phyloP scores from a whole-genome alignment of 352 stramenopile genomes.

The Phytophthora foliorum region DNA sequence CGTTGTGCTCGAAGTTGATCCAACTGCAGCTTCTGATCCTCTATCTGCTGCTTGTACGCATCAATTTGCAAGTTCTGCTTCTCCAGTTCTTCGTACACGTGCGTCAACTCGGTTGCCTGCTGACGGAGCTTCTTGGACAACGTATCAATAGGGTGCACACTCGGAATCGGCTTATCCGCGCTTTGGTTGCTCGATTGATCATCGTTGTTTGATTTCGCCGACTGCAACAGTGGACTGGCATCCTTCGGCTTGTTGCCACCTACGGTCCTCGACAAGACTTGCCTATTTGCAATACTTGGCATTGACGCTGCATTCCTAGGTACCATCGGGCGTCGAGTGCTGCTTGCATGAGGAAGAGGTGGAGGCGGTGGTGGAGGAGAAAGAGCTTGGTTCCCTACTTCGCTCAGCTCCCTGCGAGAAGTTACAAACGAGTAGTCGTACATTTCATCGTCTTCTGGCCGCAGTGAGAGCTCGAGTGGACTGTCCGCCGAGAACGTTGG shows the following conservation, averaged over 20 bases:
- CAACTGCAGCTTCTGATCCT: conserved; percentile 56
- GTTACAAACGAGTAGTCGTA: conserved; percentile 25
- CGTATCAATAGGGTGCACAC: conserved; percentile 66
- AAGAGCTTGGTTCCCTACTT: conserved; percentile 29
- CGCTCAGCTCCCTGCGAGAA: conserved; percentile 9
- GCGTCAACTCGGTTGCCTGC: conserved; percentile 74
- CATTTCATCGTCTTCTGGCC: conserved; percentile 12
- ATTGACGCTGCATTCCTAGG: background rate
- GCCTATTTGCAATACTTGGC: background rate
- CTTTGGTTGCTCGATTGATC: conserved; percentile 17
- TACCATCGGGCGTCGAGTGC: conserved; percentile 3
- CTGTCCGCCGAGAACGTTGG: conserved; percentile 26
- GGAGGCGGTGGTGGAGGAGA: conserved; percentile 31
- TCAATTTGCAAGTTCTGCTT: conserved; percentile 59
- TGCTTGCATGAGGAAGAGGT: conserved; percentile 13
- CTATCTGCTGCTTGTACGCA: conserved; percentile 44
- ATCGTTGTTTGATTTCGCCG: conserved; percentile 2
- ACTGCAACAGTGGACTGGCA: conserved; percentile 2
- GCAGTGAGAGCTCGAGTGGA: too few relatives aligned
- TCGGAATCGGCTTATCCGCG: conserved; percentile 26
- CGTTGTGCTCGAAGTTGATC: conserved; percentile 43
- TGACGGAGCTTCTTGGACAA: conserved; percentile 80
- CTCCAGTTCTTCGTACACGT: conserved; percentile 78
- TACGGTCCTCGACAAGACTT: background rate
- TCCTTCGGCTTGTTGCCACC: conserved; percentile 6